Evolutionary conservation across 2,329 filamentous ascomycete species (phyloP).

Genomic region (Ascochyta lentis): DNA sequence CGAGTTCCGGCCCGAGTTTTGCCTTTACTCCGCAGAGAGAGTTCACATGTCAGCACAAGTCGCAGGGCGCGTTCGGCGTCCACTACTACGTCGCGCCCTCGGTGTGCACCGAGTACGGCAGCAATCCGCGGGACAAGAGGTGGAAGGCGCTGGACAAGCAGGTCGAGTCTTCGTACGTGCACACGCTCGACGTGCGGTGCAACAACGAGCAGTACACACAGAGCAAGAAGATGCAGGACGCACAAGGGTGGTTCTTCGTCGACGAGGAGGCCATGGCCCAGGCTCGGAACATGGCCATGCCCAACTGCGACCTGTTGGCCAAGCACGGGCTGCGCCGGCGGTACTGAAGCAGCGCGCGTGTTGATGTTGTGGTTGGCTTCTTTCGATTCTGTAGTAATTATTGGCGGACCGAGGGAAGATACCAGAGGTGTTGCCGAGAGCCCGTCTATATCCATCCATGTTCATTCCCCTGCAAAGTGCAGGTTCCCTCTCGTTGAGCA

Average conservation of each 20-base stretch:
- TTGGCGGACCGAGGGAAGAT: constrained; percentile 5
- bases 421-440: background rate
- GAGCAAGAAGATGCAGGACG: constrained; percentile 74
- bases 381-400: constrained; percentile 17
- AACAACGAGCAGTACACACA: constrained; percentile 72
- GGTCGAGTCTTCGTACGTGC: constrained; percentile 77
- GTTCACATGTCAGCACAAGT: constrained; percentile 75
- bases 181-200: constrained; percentile 72
- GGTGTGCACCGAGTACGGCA: constrained; percentile 74
- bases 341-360: constrained; percentile 3
- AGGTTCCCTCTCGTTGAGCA: too few relatives aligned
- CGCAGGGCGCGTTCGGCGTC: constrained; percentile 69
- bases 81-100: constrained; percentile 85
- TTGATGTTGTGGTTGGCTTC: background rate
- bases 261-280: constrained; percentile 79
- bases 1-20: constrained; percentile 70
- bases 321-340: constrained; percentile 47
- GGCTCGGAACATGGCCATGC: constrained; percentile 68
- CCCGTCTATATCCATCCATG: too few relatives aligned
- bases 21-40: constrained; percentile 77
- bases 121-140: constrained; percentile 58
- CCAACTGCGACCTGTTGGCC: constrained; percentile 64
- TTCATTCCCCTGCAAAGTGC: background rate
- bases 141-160: constrained; percentile 76
- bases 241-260: constrained; percentile 85